Evolutionary conservation across 805 yeast genomes (phyloP).

Genomic region (Metschnikowia lunata): DNA sequence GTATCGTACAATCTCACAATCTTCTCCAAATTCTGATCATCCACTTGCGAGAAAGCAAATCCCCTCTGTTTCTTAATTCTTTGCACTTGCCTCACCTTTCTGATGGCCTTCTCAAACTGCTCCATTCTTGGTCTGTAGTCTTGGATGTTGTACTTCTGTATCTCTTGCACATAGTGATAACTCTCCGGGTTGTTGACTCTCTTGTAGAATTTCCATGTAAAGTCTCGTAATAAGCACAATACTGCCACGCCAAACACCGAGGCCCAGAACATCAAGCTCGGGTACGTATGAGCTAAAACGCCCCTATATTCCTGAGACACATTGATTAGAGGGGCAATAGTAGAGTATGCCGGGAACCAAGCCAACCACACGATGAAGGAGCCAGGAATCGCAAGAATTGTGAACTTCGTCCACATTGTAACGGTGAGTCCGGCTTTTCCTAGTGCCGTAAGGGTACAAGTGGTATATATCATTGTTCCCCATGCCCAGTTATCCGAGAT

Average conservation of each 20-base stretch:
- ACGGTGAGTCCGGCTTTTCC: conserved; percentile 94
- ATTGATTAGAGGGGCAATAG: conserved; percentile 74
- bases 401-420: conserved; percentile 92
- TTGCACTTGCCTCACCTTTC: conserved; percentile 96
- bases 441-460: conserved; percentile 81
- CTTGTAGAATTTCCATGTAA: conserved; percentile 91
- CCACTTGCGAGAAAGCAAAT: conserved; percentile 95
- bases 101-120: conserved; percentile 92
- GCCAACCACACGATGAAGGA: conserved; percentile 80
- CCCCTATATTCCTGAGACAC: conserved; percentile 86
- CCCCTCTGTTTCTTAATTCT: conserved; percentile 98
- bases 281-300: conserved; percentile 67
- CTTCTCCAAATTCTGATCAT: conserved; percentile 83
- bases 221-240: conserved; percentile 79
- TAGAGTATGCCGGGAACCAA: conserved; percentile 82
- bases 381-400: conserved; percentile 91
- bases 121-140: conserved; percentile 95
- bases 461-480: conserved; percentile 87
- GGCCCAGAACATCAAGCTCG: conserved; percentile 81
- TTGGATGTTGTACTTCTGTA: conserved; percentile 90
- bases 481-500: conserved; percentile 88
- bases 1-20: conserved; percentile 93
- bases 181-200: conserved; percentile 89
- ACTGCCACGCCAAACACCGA: conserved; percentile 69
- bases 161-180: conserved; percentile 93